Evolutionary conservation across 1,284 basidiomycete species (phyloP).

Genomic region (Exobasidium cylindrosporum): DNA sequence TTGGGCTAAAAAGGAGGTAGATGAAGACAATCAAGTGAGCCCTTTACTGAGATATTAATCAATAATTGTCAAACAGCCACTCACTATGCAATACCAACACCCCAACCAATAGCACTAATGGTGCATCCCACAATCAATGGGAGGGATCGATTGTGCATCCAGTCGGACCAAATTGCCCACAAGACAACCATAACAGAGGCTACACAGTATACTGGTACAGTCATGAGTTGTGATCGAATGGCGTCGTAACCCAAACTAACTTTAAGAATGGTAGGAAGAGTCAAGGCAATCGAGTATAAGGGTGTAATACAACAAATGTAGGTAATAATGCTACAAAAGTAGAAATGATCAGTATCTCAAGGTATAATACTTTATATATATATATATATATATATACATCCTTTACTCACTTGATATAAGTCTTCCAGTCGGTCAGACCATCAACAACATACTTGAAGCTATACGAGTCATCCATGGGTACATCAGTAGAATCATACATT

Average conservation of each 20-base stretch:
- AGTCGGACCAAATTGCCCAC: conserved; percentile 34
- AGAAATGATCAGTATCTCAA: not conserved
- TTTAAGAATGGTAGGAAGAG: conserved; percentile 41
- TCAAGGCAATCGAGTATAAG: conserved; percentile 42
- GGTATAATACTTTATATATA: not conserved
- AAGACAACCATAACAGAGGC: conserved; percentile 53
- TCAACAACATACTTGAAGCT: conserved; percentile 36
- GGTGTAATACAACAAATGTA: conserved; percentile 41
- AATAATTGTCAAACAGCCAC: too few species aligned
- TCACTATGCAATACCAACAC: conserved; percentile 19
- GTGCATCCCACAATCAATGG: conserved; percentile 33
- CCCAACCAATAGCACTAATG: conserved; percentile 39
- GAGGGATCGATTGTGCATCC: conserved; percentile 25
- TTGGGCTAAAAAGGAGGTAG: too few species aligned
- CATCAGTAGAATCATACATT: conserved; percentile 36
- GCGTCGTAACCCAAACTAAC: conserved; percentile 39
- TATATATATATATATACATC: too few species aligned
- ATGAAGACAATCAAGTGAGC: too few species aligned
- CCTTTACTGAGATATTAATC: too few species aligned
- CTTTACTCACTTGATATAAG: too few species aligned
- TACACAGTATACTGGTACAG: conserved; percentile 58
- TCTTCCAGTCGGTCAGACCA: conserved; percentile 45
- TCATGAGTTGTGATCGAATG: conserved; percentile 52
- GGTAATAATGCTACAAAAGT: conserved; percentile 31
- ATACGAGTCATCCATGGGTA: conserved; percentile 43